Base-by-base conservation (phyloP, 768 basidiomycete genomes). In the Calocybe gangraenosa region DNA sequence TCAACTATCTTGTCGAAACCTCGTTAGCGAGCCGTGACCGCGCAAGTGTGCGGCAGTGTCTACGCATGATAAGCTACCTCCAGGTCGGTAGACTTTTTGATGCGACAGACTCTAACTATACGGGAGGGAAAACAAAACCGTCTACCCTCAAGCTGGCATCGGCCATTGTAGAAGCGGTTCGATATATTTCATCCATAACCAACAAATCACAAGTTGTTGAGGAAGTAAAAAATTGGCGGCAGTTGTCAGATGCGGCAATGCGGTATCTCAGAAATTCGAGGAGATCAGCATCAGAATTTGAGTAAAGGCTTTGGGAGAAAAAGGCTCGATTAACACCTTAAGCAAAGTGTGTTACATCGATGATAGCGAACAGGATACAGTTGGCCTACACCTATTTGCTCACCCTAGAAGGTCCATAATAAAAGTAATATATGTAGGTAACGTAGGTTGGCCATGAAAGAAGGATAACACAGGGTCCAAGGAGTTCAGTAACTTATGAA, bases 1-100 rank as follows among this genome's bases (percentile, higher is more conserved):
- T 84, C 63, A 78, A 79, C 37, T 67, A 64, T 37, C 64, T 89
- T 52, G 58, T 82, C 44, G 76, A 78, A 18, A 73, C 78, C 1
- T 82, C 87, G n/a, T 54, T 79, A 34, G 69, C 67, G 10, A 75
- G 74, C 17, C 66, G 68, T 18, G 74, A 78, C 48, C 59, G 62
- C 11, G 71, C 73, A 23, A 67, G 79, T 54, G 66, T 78, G 55
- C 74, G 78, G 18, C 83, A 87, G 54, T 75, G 73, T 47, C 53
- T 87, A 44, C 76, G 86, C 30, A 76, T 91, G 4, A 58, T 79
- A 7, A 62, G 71, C 48, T 61, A 74, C 54, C 60, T 81, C 36
- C 72, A 75, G 31, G 60, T 68, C 20, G 47, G 51, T 7, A 15
- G 39, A 14, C 54, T 79, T 20, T 20, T 35, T 36, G 44, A 59